Conservation (phyloP, 306 rosid species). For the Trifolium fragiferum region DNA sequence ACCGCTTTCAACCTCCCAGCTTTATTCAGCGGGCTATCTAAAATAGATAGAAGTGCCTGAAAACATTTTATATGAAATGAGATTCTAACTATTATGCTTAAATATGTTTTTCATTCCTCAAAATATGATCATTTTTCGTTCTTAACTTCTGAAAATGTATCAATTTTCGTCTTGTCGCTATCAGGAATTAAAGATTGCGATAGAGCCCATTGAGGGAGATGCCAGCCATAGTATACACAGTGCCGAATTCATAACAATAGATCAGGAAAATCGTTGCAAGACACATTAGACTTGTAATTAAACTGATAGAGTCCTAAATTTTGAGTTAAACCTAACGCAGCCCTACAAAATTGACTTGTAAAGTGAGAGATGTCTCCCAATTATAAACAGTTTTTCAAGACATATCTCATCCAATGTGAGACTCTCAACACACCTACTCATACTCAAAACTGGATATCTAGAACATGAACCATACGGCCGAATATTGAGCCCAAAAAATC, state of each 20-base stretch:
- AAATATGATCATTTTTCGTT: neutral
- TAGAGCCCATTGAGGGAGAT: neutral
- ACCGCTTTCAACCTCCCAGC: slow-evolving; percentile 80
- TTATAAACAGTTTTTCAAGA: neutral
- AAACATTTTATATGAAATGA: slow-evolving; percentile 7
- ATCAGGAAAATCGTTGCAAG: neutral
- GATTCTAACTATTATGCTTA: neutral
- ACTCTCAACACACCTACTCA: neutral
- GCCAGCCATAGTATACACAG: neutral
- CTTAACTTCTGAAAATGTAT: neutral
- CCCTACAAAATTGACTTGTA: neutral
- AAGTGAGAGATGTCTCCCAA: neutral
- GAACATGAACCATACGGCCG: neutral
- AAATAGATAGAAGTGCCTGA: slow-evolving; percentile 77
- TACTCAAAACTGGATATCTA: neutral
- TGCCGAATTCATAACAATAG: neutral
- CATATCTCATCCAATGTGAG: neutral
- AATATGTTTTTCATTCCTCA: neutral
- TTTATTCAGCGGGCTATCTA: slow-evolving; percentile 85
- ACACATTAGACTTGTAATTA: neutral
- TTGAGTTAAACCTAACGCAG: neutral
- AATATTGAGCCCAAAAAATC: neutral
- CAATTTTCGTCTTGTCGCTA: neutral
- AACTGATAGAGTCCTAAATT: neutral
- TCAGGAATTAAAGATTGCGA: neutral